Evolutionary conservation across 2,329 filamentous ascomycete genomes (phyloP).

Genomic region (Paradendryphiella salina): DNA sequence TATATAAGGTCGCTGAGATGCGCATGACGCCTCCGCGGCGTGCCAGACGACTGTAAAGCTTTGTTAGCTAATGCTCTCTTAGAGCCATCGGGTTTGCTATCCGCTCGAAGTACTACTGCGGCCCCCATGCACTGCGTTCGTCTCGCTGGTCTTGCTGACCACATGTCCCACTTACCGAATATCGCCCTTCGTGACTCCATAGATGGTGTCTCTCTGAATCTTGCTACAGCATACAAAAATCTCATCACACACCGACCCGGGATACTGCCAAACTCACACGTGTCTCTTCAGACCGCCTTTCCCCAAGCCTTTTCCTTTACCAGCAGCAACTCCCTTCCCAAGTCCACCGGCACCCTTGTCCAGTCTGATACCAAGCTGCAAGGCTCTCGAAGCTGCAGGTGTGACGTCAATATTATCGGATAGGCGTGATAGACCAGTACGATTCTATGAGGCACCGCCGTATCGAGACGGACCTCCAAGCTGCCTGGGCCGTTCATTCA

Average conservation of each 20-base stretch:
- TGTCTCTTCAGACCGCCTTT: conserved; percentile 26
- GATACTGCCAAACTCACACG: conserved; percentile 20
- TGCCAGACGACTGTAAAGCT: conserved; percentile 61
- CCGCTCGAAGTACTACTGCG: background rate
- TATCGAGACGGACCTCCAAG: conserved; percentile 17
- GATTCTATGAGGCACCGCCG: background rate
- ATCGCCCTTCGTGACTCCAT: conserved; percentile 41
- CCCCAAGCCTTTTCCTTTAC: conserved; percentile 21
- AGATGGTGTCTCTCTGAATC: conserved; percentile 38
- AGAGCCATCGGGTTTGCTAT: background rate
- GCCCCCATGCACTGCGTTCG: background rate
- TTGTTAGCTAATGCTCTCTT: conserved; percentile 12
- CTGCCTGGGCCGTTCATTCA: conserved; percentile 13
- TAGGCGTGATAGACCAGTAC: conserved; percentile 2
- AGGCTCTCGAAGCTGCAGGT: conserved; percentile 13
- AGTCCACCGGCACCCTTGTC: conserved; percentile 23
- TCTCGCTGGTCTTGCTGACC: background rate
- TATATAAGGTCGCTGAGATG: conserved; percentile 67
- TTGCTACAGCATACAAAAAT: conserved; percentile 30
- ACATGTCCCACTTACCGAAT: conserved; percentile 33
- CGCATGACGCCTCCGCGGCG: conserved; percentile 77
- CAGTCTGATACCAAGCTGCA: conserved; percentile 23
- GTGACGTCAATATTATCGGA: background rate
- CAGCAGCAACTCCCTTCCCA: conserved; percentile 1
- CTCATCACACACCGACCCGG: too few species aligned